phyloP scores from a whole-genome alignment of 805 yeast genomes.

The Suhomyces sp. region DNA sequence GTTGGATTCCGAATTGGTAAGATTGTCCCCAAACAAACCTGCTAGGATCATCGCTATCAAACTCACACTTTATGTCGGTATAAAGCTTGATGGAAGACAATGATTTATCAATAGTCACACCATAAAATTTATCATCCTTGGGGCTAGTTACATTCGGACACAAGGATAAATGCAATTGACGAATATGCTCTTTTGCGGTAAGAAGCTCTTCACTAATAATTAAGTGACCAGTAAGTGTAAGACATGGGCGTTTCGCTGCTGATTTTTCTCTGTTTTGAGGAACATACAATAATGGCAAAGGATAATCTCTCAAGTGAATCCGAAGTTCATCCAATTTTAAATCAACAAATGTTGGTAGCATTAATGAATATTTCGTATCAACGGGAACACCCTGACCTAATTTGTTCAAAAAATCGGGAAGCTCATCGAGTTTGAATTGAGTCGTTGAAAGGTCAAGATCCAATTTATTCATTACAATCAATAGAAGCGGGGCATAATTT shows the following conservation, averaged over 20 bases:
- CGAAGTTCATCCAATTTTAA: conserved; percentile 60
- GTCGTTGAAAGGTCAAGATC: conserved; percentile 26
- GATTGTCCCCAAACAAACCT: conserved; percentile 83
- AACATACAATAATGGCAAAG: conserved; percentile 75
- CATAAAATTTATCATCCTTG: conserved; percentile 38
- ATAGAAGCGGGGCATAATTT: conserved; percentile 35
- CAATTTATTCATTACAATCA: conserved; percentile 28
- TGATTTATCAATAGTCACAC: conserved; percentile 70
- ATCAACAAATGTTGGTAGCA: conserved; percentile 63
- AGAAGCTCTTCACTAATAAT: conserved; percentile 67
- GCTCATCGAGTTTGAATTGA: conserved; percentile 29
- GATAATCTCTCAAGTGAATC: conserved; percentile 79
- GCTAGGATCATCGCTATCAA: conserved; percentile 58
- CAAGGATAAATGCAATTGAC: conserved; percentile 63
- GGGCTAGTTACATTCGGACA: conserved; percentile 31
- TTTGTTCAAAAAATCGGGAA: conserved; percentile 62
- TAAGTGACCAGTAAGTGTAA: conserved; percentile 57
- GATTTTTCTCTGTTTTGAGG: conserved; percentile 43
- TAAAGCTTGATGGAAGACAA: conserved; percentile 72
- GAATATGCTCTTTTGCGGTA: conserved; percentile 48
- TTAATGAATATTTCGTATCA: conserved; percentile 64
- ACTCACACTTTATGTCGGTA: conserved; percentile 56
- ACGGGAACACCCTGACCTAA: conserved; percentile 83
- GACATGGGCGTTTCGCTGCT: conserved; percentile 19
- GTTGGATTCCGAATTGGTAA: conserved; percentile 80